A percentile compares a stretch with the other conserved stretches of the same genome.
Evolutionary conservation across 768 basidiomycete genomes (phyloP).

Genomic region (Rossbeevera mucosa): DNA sequence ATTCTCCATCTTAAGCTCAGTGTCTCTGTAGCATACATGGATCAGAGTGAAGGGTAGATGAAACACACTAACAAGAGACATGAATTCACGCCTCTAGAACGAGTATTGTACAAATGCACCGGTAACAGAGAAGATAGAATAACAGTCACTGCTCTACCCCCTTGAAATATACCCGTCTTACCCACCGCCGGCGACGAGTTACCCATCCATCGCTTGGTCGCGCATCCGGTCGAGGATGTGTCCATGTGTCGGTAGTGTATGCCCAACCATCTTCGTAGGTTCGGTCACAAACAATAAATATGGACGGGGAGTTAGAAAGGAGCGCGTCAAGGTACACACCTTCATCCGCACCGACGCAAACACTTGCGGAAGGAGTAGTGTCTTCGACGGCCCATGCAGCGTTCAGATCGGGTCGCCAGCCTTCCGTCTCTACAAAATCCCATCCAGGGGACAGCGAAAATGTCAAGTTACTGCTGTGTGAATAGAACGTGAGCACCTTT

Average conservation of each 20-base stretch:
- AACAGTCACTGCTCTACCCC: background rate
- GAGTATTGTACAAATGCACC: background rate
- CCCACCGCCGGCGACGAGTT: constrained; percentile 68
- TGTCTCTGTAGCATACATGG: too few species aligned
- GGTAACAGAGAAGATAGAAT: background rate
- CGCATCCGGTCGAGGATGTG: constrained; percentile 40
- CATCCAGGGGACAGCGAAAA: constrained; percentile 74
- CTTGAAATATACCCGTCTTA: constrained; percentile 51
- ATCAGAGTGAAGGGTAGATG: background rate
- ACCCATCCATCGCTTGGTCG: constrained; percentile 44
- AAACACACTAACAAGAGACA: background rate
- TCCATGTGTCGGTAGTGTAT: constrained; percentile 76
- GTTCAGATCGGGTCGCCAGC: constrained; percentile 65
- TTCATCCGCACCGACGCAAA: constrained; percentile 24
- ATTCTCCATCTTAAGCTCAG: background rate
- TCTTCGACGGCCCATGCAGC: constrained; percentile 47
- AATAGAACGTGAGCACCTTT: background rate
- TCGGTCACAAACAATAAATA: background rate
- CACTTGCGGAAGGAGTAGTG: background rate
- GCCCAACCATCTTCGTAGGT: constrained; percentile 62
- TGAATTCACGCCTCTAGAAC: background rate
- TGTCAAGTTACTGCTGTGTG: constrained; percentile 68
- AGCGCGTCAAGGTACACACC: constrained; percentile 4
- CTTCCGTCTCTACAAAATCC: constrained; percentile 71
- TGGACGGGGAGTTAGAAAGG: background rate